Conservation (phyloP, 352 stramenopile species). For the Globisporangium yorkense region DNA sequence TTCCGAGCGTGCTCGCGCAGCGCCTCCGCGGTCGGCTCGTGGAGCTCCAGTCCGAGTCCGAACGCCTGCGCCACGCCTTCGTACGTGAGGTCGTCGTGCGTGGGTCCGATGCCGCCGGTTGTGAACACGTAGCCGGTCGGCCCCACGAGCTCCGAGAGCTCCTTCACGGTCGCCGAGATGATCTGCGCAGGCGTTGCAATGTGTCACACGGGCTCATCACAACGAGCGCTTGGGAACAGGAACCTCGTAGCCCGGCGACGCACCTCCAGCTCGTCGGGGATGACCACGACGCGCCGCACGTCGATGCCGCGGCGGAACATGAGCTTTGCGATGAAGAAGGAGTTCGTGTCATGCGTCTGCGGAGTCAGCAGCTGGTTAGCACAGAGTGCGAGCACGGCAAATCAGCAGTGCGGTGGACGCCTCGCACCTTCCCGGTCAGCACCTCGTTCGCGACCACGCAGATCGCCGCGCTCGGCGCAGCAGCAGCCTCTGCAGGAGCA, state of each 20-base stretch:
- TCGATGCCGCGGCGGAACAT: conserved; percentile 79
- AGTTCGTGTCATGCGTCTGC: conserved; percentile 84
- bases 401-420: neutral
- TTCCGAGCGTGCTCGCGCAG: conserved; percentile 37
- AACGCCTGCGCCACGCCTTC: conserved; percentile 76
- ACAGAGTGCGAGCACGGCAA: neutral
- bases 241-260: neutral
- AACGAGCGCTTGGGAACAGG: neutral
- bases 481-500: neutral
- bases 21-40: conserved; percentile 58
- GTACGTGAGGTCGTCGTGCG: conserved; percentile 87
- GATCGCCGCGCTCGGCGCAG: conserved; percentile 46
- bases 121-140: conserved; percentile 81
- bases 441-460: conserved; percentile 86
- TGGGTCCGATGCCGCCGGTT: conserved; percentile 78
- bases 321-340: conserved; percentile 73
- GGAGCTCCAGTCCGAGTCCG: conserved; percentile 52
- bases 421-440: conserved; percentile 67
- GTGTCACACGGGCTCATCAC: neutral
- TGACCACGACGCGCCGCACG: conserved; percentile 69
- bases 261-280: conserved; percentile 75
- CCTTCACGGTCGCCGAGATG: conserved; percentile 66
- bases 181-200: conserved; percentile 18
- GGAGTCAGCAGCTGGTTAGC: too few species aligned
- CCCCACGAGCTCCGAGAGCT: conserved; percentile 69